phyloP scores from a whole-genome alignment of 2,329 filamentous ascomycete species.

The Knoxdaviesia capensis region DNA sequence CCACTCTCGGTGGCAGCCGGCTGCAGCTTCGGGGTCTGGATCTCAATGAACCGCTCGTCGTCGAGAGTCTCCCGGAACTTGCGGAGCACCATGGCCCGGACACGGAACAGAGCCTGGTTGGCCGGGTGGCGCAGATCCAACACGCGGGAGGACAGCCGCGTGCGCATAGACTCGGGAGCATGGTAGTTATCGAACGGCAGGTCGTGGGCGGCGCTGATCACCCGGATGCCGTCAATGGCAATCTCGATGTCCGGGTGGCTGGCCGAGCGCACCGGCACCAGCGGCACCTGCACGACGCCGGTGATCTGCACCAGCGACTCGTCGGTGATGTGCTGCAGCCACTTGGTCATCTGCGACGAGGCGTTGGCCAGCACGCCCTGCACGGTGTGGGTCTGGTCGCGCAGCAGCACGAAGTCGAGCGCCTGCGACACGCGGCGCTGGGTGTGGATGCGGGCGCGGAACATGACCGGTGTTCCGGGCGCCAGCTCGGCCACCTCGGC shows the following conservation, averaged over 20 bases:
- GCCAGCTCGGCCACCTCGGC: conserved; percentile 16
- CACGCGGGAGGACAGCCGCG: conserved; percentile 59
- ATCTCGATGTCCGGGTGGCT: conserved; percentile 61
- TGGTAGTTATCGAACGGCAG: conserved; percentile 27
- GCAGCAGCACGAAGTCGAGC: conserved; percentile 69
- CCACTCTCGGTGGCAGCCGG: conserved; percentile 81
- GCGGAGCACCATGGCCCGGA: conserved; percentile 62
- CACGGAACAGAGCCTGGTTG: conserved; percentile 72
- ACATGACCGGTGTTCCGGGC: conserved; percentile 18
- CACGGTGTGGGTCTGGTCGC: conserved; percentile 65
- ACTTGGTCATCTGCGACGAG: conserved; percentile 52
- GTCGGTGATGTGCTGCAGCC: conserved; percentile 63
- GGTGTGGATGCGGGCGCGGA: conserved; percentile 41
- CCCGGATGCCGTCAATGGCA: conserved; percentile 34
- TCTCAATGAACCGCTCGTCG: conserved; percentile 65
- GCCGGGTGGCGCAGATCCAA: conserved; percentile 72
- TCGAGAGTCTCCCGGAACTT: conserved; percentile 64
- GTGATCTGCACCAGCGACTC: conserved; percentile 63
- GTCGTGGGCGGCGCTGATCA: conserved; percentile 28
- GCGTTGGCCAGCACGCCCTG: conserved; percentile 49
- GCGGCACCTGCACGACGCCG: conserved; percentile 52
- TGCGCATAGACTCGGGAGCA: conserved; percentile 25
- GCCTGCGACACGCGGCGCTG: conserved; percentile 64
- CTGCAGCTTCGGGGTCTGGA: conserved; percentile 84
- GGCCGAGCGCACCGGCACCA: conserved; percentile 55